These are phyloP conservation scores for Podospora tetraspora DNA, from an alignment of 495 filamentous ascomycete genomes.

Conservation along the genomic window DNA sequence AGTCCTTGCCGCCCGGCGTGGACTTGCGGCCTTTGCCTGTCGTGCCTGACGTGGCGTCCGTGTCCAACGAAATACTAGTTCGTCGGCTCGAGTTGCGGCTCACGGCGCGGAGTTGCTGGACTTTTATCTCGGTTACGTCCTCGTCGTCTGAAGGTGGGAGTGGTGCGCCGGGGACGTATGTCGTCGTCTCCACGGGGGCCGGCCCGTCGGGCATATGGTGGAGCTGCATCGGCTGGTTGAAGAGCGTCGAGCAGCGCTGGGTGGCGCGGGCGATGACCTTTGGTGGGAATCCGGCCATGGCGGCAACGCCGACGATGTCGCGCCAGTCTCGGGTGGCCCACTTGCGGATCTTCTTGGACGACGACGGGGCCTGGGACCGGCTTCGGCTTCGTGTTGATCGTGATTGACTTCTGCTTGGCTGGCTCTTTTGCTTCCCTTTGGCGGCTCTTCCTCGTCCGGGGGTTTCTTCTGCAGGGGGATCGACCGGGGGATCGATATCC, in stretches of 20 bases:
- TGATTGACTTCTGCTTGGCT: not conserved
- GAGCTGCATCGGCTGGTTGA: slow-evolving; percentile 60
- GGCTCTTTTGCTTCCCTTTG: not conserved
- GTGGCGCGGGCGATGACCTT: slow-evolving; percentile 59
- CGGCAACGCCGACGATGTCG: slow-evolving; percentile 68
- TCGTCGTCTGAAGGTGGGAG: slow-evolving; percentile 34
- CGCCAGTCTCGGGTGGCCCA: slow-evolving; percentile 68
- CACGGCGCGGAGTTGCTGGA: slow-evolving; percentile 15
- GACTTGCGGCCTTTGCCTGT: not conserved
- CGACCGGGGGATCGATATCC: not conserved
- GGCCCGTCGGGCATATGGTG: slow-evolving; percentile 46
- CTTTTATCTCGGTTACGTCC: slow-evolving; percentile 13
- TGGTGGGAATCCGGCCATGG: slow-evolving; percentile 59
- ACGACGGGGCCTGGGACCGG: not conserved
- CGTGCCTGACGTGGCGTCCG: not conserved
- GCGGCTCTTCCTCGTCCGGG: not conserved
- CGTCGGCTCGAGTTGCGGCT: slow-evolving; percentile 21
- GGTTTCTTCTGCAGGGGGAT: not conserved
- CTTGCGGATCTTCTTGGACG: slow-evolving; percentile 15
- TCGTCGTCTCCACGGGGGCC: slow-evolving; percentile 10
- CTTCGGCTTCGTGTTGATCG: not conserved
- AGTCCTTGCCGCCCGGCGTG: not conserved
- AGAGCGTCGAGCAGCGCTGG: slow-evolving; percentile 64
- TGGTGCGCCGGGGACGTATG: slow-evolving; percentile 33
- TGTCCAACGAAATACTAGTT: not conserved